Evolutionary conservation across 73 alveolate species (phyloP).

Genomic region (Paramecium sonneborni): DNA sequence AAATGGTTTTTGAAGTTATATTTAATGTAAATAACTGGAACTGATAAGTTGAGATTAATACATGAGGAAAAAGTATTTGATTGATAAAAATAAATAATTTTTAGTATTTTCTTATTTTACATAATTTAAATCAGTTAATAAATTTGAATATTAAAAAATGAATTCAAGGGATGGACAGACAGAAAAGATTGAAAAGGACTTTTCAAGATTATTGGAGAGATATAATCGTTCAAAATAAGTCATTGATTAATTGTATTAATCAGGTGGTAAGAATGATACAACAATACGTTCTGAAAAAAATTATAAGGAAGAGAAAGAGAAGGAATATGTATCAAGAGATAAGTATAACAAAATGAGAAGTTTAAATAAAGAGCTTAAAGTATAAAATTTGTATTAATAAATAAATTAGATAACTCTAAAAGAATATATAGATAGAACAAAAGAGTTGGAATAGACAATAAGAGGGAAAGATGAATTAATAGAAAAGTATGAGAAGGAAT

Average conservation of each 20-base stretch:
- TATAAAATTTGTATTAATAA: not conserved
- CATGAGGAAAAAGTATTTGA: too few relatives aligned
- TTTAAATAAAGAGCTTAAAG: slow-evolving; percentile 44
- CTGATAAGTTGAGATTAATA: too few relatives aligned
- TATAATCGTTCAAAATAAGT: slow-evolving; percentile 44
- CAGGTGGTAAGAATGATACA: not conserved
- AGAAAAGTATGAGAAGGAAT: slow-evolving; percentile 23
- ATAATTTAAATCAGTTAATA: slow-evolving; percentile 20
- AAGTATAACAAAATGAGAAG: slow-evolving; percentile 33
- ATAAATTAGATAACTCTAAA: slow-evolving; percentile 18
- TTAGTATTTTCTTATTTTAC: slow-evolving; percentile 7
- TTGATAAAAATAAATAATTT: too few relatives aligned
- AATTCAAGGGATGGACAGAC: not conserved
- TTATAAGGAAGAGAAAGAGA: not conserved
- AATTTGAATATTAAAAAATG: slow-evolving; percentile 32
- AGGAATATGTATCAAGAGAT: slow-evolving; percentile 20
- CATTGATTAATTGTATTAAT: slow-evolving; percentile 28
- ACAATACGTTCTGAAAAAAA: slow-evolving; percentile 3
- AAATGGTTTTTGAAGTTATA: too few relatives aligned
- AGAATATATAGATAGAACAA: slow-evolving; percentile 48
- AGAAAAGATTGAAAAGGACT: slow-evolving; percentile 43
- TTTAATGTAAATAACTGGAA: too few relatives aligned
- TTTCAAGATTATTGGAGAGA: slow-evolving; percentile 33
- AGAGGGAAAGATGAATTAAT: slow-evolving; percentile 12
- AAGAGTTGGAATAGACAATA: not conserved